A percentile compares a stretch with the other conserved stretches of the same genome.
These are phyloP conservation scores for Hypericum perforatum DNA, from an alignment of 345 rosid species.

Conservation along the genomic window DNA sequence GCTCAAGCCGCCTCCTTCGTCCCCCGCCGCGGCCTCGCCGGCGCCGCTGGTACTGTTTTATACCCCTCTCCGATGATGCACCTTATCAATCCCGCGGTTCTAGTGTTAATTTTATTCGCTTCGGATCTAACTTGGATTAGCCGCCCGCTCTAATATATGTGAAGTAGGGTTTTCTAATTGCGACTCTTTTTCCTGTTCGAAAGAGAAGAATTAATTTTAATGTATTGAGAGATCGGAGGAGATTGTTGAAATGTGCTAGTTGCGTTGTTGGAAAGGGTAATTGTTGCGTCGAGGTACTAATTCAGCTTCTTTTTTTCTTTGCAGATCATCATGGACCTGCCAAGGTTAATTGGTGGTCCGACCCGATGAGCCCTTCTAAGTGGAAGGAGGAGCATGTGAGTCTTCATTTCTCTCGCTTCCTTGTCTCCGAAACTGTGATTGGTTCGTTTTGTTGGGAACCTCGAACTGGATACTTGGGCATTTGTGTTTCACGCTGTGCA, in stretches of 20 bases:
- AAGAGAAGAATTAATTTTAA: not conserved
- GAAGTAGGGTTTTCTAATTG: no score
- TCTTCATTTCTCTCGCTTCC: not conserved
- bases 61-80: not conserved
- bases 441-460: not conserved
- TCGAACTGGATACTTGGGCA: no score
- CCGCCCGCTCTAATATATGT: no score
- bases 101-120: no score
- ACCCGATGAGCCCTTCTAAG: slow-evolving; percentile 28
- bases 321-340: slow-evolving; percentile 31
- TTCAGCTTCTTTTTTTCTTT: no score
- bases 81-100: no score
- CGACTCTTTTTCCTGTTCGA: no score
- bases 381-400: slow-evolving; percentile 46
- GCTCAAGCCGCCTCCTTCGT: slow-evolving; percentile 29
- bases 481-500: no score
- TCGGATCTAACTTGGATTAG: no score
- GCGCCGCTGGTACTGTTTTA: slow-evolving; percentile 58
- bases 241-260: not conserved
- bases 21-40: slow-evolving; percentile 73
- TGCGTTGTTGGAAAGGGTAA: not conserved
- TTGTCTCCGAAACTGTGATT: not conserved
- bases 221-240: not conserved
- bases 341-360: slow-evolving; percentile 27
- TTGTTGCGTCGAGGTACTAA: no score